Evolutionary conservation across 441 rosid species (phyloP).

Genomic region (Aquilaria agallochum): DNA sequence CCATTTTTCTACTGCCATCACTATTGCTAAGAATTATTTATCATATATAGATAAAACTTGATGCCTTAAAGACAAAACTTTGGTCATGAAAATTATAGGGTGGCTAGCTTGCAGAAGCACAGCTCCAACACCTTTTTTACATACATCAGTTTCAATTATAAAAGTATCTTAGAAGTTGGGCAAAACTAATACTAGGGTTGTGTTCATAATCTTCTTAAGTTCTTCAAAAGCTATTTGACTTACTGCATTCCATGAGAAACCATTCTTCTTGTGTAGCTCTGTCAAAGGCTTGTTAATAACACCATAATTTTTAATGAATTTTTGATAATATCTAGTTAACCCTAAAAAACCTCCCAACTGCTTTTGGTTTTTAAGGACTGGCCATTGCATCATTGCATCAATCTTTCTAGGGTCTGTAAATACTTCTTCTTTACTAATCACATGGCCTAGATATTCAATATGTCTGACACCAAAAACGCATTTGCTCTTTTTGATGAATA

Average conservation of each 20-base stretch:
- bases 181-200: background rate
- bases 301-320: too few species aligned
- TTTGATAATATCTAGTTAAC: too few species aligned
- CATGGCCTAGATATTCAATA: background rate
- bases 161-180: background rate
- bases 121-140: background rate
- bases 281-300: too few species aligned
- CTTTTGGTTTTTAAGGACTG: background rate
- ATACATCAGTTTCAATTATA: conserved; percentile 1
- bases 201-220: too few species aligned
- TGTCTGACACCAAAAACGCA: too few species aligned
- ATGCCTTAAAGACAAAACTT: background rate
- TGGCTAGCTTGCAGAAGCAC: background rate
- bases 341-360: background rate
- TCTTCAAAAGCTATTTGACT: too few species aligned
- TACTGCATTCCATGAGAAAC: too few species aligned
- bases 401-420: background rate
- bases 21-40: background rate
- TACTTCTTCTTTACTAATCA: background rate
- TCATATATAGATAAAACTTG: background rate
- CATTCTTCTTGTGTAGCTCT: too few species aligned
- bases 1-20: background rate
- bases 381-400: background rate
- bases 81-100: background rate
- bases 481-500: too few species aligned